Percentiles rank a stretch among this genome's conserved stretches.
phyloP scores from a whole-genome alignment of 1,139 yeast species.

The Geotrichum reessii region DNA sequence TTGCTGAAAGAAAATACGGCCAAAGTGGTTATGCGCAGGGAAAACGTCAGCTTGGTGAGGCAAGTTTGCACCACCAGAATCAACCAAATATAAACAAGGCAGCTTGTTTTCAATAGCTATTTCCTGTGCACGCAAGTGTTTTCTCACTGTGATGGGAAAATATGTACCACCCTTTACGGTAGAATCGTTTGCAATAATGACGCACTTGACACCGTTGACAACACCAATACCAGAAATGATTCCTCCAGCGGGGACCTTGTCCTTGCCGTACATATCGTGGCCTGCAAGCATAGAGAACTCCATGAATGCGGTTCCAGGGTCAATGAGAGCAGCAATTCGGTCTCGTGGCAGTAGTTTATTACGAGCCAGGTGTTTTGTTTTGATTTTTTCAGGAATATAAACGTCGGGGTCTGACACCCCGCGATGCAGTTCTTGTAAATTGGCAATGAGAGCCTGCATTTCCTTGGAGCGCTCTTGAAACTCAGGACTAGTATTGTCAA shows the following conservation, averaged over 20 bases:
- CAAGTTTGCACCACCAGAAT: conserved; percentile 38
- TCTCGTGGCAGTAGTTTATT: conserved; percentile 35
- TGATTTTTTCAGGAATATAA: conserved; percentile 31
- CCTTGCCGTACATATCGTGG: conserved; percentile 32
- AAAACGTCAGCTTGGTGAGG: conserved; percentile 38
- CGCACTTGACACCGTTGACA: conserved; percentile 33
- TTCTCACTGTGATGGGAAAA: conserved; percentile 36
- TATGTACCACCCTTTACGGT: conserved; percentile 38
- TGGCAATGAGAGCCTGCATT: conserved; percentile 24
- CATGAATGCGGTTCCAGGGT: conserved; percentile 34
- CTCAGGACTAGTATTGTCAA: conserved; percentile 29
- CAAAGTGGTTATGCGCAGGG: conserved; percentile 37
- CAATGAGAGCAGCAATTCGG: conserved; percentile 32
- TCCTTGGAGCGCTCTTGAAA: conserved; percentile 27
- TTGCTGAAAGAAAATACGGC: conserved; percentile 36
- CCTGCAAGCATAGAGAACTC: conserved; percentile 35
- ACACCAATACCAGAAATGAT: conserved; percentile 36
- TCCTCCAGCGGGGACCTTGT: conserved; percentile 36
- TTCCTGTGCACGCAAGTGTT: conserved; percentile 36
- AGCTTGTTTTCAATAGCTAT: conserved; percentile 34
- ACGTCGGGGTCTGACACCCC: conserved; percentile 25
- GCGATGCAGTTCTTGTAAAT: conserved; percentile 24
- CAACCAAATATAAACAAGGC: conserved; percentile 34
- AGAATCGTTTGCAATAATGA: conserved; percentile 35
- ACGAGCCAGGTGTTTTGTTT: conserved; percentile 37